Percentiles rank a stretch among this genome's conserved stretches.
These are phyloP conservation scores for Wallacemonas sp. DNA, from an alignment of 208 protist genomes.

Conservation along the genomic window DNA sequence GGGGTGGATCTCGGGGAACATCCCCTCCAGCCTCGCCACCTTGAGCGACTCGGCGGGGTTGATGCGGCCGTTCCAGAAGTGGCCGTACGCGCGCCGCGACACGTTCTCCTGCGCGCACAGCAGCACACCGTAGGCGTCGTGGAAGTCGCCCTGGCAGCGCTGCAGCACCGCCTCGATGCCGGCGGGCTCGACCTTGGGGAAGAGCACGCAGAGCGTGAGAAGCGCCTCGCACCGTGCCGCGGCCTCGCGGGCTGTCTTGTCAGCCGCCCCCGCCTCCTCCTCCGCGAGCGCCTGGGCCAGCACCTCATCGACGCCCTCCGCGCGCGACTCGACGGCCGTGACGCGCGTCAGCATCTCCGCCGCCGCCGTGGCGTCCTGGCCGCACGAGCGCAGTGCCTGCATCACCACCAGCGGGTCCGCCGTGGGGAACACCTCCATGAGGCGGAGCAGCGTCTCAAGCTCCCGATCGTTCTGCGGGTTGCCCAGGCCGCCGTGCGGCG, in stretches of 20 bases:
- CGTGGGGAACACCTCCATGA: conserved; percentile 58
- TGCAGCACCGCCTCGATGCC: conserved; percentile 59
- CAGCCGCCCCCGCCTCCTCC: conserved; percentile 35
- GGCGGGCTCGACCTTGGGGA: conserved; percentile 49
- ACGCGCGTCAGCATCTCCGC: conserved; percentile 42
- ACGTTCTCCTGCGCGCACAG: conserved; percentile 60
- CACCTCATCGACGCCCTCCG: conserved; percentile 29
- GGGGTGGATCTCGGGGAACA: conserved; percentile 54
- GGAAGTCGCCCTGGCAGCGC: conserved; percentile 41
- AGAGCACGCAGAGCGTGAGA: conserved; percentile 72
- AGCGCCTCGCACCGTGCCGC: conserved; percentile 39
- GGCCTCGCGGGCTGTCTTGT: conserved; percentile 16
- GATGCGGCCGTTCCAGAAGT: conserved; percentile 34
- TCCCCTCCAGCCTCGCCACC: conserved; percentile 43
- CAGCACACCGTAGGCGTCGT: conserved; percentile 59
- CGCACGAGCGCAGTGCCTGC: conserved; percentile 55
- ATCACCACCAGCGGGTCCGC: conserved; percentile 52
- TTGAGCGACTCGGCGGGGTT: conserved; percentile 48
- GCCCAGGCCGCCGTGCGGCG: not conserved
- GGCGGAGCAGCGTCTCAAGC: conserved; percentile 35
- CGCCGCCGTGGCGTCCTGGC: conserved; percentile 33
- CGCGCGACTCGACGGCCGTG: conserved; percentile 6
- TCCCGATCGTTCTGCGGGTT: conserved; percentile 32
- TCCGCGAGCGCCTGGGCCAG: conserved; percentile 48
- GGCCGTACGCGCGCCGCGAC: conserved; percentile 34